These are phyloP conservation scores for Pythium sp. DNA, from an alignment of 352 stramenopile genomes.

Conservation along the genomic window DNA sequence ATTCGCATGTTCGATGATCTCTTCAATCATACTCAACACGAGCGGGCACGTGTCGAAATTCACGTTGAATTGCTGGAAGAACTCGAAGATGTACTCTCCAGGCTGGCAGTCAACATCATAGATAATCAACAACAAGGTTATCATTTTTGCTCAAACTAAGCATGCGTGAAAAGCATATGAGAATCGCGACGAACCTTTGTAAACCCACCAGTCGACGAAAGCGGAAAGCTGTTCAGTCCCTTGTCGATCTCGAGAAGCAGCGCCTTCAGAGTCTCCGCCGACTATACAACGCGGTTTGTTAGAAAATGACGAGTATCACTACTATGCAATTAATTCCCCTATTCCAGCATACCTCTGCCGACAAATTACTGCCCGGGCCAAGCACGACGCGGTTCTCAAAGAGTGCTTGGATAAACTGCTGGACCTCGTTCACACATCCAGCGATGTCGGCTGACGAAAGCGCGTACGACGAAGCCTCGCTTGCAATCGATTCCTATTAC, in stretches of 20 bases:
- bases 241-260: slow-evolving; percentile 86
- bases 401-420: slow-evolving; percentile 77
- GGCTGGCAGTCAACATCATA: slow-evolving; percentile 28
- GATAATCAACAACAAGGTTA: not conserved
- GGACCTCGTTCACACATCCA: slow-evolving; percentile 93
- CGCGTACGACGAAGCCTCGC: slow-evolving; percentile 96
- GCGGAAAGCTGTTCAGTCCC: slow-evolving; percentile 70
- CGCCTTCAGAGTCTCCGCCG: slow-evolving; percentile 72
- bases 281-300: slow-evolving; percentile 31
- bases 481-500: slow-evolving; percentile 81
- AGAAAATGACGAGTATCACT: not conserved
- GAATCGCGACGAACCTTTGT: slow-evolving; percentile 55
- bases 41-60: slow-evolving; percentile 87
- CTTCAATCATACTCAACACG: slow-evolving; percentile 85
- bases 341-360: slow-evolving; percentile 47
- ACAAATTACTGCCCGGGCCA: slow-evolving; percentile 46
- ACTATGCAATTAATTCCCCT: not conserved
- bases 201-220: slow-evolving; percentile 70
- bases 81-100: slow-evolving; percentile 89
- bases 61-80: slow-evolving; percentile 89
- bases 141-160: not conserved
- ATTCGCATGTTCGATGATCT: slow-evolving; percentile 84
- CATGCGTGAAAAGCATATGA: not conserved
- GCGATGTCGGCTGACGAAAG: slow-evolving; percentile 93
- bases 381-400: slow-evolving; percentile 59